Base-by-base conservation (phyloP, 805 yeast genomes). In the Schwanniomyces occidentalis region DNA sequence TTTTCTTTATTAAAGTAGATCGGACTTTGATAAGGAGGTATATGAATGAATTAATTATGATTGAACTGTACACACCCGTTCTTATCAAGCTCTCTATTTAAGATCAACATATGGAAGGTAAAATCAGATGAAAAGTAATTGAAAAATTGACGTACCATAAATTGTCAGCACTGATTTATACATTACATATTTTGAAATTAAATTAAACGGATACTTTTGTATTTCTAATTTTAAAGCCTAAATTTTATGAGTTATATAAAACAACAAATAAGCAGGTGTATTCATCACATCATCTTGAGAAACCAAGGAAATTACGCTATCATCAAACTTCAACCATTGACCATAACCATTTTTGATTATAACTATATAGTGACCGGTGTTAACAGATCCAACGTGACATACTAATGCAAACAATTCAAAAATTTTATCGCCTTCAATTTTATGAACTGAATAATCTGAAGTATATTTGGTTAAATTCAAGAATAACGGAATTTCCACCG, bases 311-410 rank as follows among this genome's bases (percentile, higher is more conserved):
- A 93, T 84, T 49, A 81, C 78, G 12, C 93, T 80, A 63, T 93
- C 99, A 54, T 93, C 96, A 56, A 89, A 90, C 55, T 78, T 81
- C 55, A 84, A 84, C 99, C 99, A 93, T 49, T 75, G 71, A 2
- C 88, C 85, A 26, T 76, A 74, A n/a, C 76, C 66, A 35, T 71
- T 76, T 54, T 90, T 91, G 41, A 86, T 75, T 49, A 82, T 72
- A 12, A 93, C 82, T 9, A 90, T 75, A 56, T 93, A 93, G 58
- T 93, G 99, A 8, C 99, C 99, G 2, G 97, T 93, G 55, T 88
- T 88, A 5, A 91, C 93, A 13, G 91, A 81, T 1, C 99, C 99
- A 21, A 80, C 80, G 58, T 93, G 99, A 49, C 88, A 80, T 7
- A 93, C 83, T 20, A 90, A 77, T 2, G 91, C 96, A 60, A 81